Evolutionary conservation across 768 basidiomycete genomes (phyloP).

Genomic region (Rhodotorula taiwanensis): DNA sequence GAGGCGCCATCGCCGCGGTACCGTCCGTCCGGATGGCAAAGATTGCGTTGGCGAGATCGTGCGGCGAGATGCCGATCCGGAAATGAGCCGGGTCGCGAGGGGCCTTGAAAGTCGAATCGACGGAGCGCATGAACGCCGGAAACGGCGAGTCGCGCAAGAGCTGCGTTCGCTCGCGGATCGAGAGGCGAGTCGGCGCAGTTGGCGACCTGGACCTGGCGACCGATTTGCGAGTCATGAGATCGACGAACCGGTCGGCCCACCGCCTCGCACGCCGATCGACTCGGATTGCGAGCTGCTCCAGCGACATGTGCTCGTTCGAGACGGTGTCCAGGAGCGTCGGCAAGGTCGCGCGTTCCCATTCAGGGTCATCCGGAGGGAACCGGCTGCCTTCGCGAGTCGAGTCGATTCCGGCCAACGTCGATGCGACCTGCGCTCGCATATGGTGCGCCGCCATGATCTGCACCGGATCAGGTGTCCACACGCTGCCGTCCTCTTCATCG

Average conservation of each 20-base stretch:
- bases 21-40: neutral
- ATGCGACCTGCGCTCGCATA: neutral
- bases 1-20: neutral
- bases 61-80: neutral
- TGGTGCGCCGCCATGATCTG: slow-evolving; percentile 7
- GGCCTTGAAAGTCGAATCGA: neutral
- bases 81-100: neutral
- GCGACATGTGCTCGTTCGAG: neutral
- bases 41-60: slow-evolving; percentile 1
- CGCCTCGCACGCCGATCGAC: neutral
- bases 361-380: neutral
- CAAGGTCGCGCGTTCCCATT: neutral
- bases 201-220: neutral
- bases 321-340: neutral
- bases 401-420: neutral
- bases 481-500: neutral
- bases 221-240: neutral
- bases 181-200: neutral
- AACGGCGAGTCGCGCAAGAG: slow-evolving; percentile 12
- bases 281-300: neutral
- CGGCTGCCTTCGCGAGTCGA: neutral
- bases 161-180: neutral
- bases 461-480: neutral
- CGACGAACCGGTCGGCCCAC: neutral
- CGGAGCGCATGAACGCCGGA: neutral